phyloP scores from a whole-genome alignment of 306 rosid genomes.

The Vigna angularis region DNA sequence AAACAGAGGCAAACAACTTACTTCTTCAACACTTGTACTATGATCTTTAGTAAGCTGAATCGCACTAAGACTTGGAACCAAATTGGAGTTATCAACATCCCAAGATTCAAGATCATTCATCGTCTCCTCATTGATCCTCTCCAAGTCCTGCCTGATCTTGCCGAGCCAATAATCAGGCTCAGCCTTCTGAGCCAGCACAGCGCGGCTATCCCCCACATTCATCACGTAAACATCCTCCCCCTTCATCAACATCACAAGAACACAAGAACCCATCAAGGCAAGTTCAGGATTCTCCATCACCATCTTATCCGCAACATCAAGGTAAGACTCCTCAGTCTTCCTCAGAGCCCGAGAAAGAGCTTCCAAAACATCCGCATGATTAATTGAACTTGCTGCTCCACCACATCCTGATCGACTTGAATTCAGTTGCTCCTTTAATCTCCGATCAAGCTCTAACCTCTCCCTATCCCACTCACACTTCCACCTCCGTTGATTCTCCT shows the following conservation, averaged over 20 bases:
- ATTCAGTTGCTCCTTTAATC: slow-evolving; percentile 73
- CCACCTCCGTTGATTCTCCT: slow-evolving; percentile 93
- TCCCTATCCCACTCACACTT: slow-evolving; percentile 93
- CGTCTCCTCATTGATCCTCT: slow-evolving; percentile 91
- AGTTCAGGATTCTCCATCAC: slow-evolving; percentile 84
- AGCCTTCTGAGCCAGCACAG: slow-evolving; percentile 85
- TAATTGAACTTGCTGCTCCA: slow-evolving; percentile 41
- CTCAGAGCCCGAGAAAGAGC: slow-evolving; percentile 82
- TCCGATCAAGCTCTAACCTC: slow-evolving; percentile 84
- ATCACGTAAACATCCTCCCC: slow-evolving; percentile 95
- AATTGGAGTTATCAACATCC: slow-evolving; percentile 60
- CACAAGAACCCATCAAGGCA: slow-evolving; percentile 99
- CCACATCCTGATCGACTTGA: slow-evolving; percentile 56
- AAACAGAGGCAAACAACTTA: slow-evolving; percentile 30
- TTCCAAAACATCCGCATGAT: slow-evolving; percentile 81
- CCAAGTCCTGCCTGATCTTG: slow-evolving; percentile 86
- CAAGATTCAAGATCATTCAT: slow-evolving; percentile 85
- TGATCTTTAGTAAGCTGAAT: slow-evolving; percentile 93
- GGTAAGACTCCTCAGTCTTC: slow-evolving; percentile 88
- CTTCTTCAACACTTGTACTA: slow-evolving; percentile 82
- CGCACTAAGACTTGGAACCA: slow-evolving; percentile 66
- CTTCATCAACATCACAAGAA: slow-evolving; percentile 95
- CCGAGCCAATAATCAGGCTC: slow-evolving; percentile 97
- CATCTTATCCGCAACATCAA: slow-evolving; percentile 88
- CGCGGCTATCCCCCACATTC: slow-evolving; percentile 97